Evolutionary conservation across 129 eudicot species (phyloP).

Genomic region (Scalesia atractyloides): DNA sequence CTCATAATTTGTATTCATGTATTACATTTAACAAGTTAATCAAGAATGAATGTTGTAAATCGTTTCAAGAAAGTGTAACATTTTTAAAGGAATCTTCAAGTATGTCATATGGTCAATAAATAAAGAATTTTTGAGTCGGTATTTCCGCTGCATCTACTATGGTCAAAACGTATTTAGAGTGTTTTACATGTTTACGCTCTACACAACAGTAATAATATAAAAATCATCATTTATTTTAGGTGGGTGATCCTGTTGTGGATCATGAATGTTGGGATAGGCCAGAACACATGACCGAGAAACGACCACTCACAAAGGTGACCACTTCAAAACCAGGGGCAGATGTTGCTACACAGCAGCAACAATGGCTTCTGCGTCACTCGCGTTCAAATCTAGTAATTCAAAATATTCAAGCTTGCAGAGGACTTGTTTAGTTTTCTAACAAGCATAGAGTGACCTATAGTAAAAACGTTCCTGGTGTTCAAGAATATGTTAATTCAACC

Average conservation of each 20-base stretch:
- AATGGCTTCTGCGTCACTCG: conserved; percentile 78
- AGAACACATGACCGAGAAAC: conserved; percentile 63
- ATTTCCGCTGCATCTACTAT: too few relatives aligned
- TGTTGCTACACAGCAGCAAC: conserved; percentile 89
- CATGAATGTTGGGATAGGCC: conserved; percentile 86
- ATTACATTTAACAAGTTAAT: too few relatives aligned
- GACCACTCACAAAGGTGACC: conserved; percentile 62
- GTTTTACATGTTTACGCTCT: too few relatives aligned
- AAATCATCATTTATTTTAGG: conserved; percentile 40
- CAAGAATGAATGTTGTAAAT: too few relatives aligned
- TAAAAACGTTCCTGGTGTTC: conserved; percentile 61
- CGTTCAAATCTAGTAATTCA: conserved; percentile 49
- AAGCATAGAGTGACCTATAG: conserved; percentile 64
- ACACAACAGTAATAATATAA: background rate
- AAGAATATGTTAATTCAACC: conserved; percentile 65
- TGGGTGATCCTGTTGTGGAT: conserved; percentile 67
- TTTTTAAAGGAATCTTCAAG: too few relatives aligned
- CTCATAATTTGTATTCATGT: too few relatives aligned
- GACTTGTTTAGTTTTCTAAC: conserved; percentile 65
- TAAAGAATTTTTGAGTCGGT: too few relatives aligned
- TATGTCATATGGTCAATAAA: too few relatives aligned
- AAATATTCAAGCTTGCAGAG: conserved; percentile 62
- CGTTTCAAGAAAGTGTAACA: too few relatives aligned
- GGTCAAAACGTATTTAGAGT: too few relatives aligned
- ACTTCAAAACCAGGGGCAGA: conserved; percentile 68